A percentile compares a stretch with the other conserved stretches of the same genome.
Conservation (phyloP, 225 moss, liverwort and hornwort genomes). For the Physcomitrium patens region DNA sequence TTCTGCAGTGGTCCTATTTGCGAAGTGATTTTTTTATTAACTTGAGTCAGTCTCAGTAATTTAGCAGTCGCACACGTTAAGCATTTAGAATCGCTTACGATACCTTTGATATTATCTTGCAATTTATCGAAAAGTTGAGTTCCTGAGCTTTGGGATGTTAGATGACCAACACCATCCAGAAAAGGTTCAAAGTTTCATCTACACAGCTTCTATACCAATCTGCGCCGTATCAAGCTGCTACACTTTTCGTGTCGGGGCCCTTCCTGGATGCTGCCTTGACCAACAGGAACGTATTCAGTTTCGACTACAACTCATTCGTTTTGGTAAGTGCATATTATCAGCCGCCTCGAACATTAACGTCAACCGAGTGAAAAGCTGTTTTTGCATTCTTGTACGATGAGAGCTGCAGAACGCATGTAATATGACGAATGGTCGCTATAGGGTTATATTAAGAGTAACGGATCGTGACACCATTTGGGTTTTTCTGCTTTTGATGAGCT, state of each 20-base stretch:
- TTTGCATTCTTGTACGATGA: no score
- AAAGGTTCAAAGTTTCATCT: constrained; percentile 70
- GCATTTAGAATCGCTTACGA: background rate
- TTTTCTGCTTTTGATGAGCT: no score
- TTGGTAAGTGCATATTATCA: constrained; percentile 54
- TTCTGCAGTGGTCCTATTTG: background rate
- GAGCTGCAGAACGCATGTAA: no score
- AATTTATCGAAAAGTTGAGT: constrained; percentile 16
- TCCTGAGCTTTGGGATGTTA: constrained; percentile 58
- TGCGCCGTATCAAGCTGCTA: constrained; percentile 69
- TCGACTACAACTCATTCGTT: constrained; percentile 69
- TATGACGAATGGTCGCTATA: no score
- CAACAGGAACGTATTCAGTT: constrained; percentile 81
- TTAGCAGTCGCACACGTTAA: background rate
- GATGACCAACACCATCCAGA: constrained; percentile 80
- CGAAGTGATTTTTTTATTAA: background rate
- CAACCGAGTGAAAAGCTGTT: background rate
- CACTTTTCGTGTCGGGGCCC: constrained; percentile 79
- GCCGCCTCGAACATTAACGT: background rate
- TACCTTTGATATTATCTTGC: constrained; percentile 2
- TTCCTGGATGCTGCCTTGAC: constrained; percentile 97
- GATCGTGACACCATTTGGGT: no score
- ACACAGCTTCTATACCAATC: constrained; percentile 73
- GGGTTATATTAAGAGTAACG: no score
- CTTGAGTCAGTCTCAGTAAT: background rate